Percentiles rank a stretch among this genome's conserved stretches.
These are phyloP conservation scores for Plasmodium gallinaceum DNA, from an alignment of 169 alveolate species.

Conservation along the genomic window DNA sequence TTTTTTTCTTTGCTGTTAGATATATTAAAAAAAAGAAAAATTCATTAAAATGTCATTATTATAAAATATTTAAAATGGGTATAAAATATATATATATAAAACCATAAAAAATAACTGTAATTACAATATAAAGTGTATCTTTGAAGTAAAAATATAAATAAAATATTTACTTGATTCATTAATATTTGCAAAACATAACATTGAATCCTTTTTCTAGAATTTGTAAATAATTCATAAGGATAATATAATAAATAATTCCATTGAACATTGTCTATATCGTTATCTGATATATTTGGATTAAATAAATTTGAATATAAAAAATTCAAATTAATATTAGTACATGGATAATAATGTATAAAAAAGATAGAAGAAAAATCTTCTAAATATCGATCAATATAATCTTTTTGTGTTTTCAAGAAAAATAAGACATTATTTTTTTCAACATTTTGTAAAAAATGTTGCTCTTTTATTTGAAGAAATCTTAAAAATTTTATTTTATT, in stretches of 20 bases:
- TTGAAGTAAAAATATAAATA: neutral
- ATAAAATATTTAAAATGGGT: neutral
- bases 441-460: conserved; percentile 27
- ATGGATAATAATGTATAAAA: conserved; percentile 42
- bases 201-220: conserved; percentile 46
- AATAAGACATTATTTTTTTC: conserved; percentile 31
- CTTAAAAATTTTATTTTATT: conserved; percentile 51
- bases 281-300: neutral
- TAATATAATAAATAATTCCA: conserved; percentile 58
- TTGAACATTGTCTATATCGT: conserved; percentile 16
- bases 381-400: conserved; percentile 55
- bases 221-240: conserved; percentile 59
- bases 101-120: neutral
- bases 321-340: conserved; percentile 50
- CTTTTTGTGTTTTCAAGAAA: conserved; percentile 29
- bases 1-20: conserved; percentile 38
- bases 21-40: neutral
- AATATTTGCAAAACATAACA: conserved; percentile 23
- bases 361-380: conserved; percentile 56
- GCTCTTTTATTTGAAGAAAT: conserved; percentile 57
- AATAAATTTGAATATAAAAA: conserved; percentile 43
- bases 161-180: conserved; percentile 29
- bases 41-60: neutral
- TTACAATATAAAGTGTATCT: too few species aligned
- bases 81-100: neutral